Conservation (phyloP, 805 yeast genomes). For the Ogataea populi-albae region DNA sequence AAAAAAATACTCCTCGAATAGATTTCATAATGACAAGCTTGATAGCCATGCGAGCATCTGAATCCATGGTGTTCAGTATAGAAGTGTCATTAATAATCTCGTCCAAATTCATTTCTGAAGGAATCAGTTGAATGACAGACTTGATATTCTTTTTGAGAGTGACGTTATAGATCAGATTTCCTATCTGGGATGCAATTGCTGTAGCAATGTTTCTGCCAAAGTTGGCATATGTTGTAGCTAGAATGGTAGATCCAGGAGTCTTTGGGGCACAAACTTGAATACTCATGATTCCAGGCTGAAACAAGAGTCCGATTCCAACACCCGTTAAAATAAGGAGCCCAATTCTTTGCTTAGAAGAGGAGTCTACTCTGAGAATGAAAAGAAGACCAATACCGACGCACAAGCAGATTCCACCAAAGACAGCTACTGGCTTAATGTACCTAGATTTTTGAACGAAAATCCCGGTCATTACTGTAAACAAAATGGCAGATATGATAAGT, state of each 20-base stretch:
- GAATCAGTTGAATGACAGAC: not conserved
- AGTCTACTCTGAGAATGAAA: conserved; percentile 38
- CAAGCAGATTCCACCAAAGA: conserved; percentile 36
- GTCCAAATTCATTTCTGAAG: not conserved
- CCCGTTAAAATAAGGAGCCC: conserved; percentile 48
- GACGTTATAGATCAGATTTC: conserved; percentile 38
- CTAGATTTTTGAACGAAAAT: conserved; percentile 36
- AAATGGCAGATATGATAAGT: conserved; percentile 38
- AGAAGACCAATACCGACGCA: conserved; percentile 46
- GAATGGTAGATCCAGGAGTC: conserved; percentile 46
- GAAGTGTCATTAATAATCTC: conserved; percentile 1
- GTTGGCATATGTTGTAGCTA: conserved; percentile 45
- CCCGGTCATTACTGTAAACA: conserved; percentile 40
- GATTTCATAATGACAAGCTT: not conserved
- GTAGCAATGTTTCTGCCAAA: conserved; percentile 49
- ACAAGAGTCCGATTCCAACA: conserved; percentile 40
- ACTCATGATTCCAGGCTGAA: conserved; percentile 43
- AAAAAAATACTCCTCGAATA: conserved; percentile 1
- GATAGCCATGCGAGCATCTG: not conserved
- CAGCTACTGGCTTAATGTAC: conserved; percentile 39
- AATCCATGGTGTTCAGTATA: not conserved
- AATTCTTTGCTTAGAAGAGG: conserved; percentile 36
- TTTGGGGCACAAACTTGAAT: conserved; percentile 51
- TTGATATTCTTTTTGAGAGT: conserved; percentile 7
- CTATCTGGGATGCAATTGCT: conserved; percentile 41